Evolutionary conservation across 805 yeast species (phyloP).

Genomic region (Wickerhamiella musiphila): DNA sequence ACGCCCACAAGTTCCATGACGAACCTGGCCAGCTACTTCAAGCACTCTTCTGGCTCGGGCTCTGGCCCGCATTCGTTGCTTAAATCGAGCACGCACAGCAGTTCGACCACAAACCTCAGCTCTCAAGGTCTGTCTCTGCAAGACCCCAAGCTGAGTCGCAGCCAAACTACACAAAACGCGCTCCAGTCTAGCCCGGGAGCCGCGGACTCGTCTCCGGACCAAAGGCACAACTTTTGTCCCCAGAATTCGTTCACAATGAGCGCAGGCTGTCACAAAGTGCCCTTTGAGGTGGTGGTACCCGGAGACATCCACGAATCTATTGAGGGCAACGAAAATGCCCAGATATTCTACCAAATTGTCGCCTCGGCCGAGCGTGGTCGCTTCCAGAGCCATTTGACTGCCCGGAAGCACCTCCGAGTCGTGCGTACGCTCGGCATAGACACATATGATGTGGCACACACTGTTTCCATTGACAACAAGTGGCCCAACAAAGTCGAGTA

Average conservation of each 20-base stretch:
- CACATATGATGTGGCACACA: conserved; percentile 71
- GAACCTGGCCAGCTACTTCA: conserved; percentile 17
- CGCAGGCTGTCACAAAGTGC: conserved; percentile 81
- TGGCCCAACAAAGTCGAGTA: conserved; percentile 94
- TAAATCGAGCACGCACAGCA: conserved; percentile 1
- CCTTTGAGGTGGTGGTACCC: conserved; percentile 70
- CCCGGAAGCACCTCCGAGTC: conserved; percentile 60
- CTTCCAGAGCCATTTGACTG: conserved; percentile 42
- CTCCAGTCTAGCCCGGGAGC: neutral
- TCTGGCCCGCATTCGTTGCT: neutral
- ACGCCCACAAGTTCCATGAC: conserved; percentile 17
- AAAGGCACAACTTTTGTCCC: too few relatives aligned
- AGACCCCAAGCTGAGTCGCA: too few relatives aligned
- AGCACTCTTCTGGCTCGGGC: conserved; percentile 1
- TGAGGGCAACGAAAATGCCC: conserved; percentile 74
- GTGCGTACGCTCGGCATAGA: conserved; percentile 80
- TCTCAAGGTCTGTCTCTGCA: too few relatives aligned
- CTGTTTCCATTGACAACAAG: conserved; percentile 82
- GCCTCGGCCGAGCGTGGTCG: conserved; percentile 74
- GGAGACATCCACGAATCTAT: conserved; percentile 77
- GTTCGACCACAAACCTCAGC: too few relatives aligned
- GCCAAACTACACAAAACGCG: neutral
- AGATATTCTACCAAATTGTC: conserved; percentile 52
- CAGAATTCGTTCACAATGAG: neutral
- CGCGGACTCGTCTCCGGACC: neutral